Conservation (phyloP, 352 stramenopile genomes). For the Lagenidium sp. region DNA sequence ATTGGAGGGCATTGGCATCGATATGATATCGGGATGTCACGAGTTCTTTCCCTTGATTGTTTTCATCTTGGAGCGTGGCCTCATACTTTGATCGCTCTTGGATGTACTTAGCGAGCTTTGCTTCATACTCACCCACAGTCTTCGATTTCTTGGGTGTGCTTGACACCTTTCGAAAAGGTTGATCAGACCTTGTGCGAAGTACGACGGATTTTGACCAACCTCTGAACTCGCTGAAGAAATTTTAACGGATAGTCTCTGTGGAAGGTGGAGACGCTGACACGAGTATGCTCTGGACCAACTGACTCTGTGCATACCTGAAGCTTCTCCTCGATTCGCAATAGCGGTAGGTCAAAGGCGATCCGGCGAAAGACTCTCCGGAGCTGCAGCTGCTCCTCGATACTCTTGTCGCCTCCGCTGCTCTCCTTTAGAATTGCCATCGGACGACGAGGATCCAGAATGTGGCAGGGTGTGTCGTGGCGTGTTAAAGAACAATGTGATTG, state of each 20-base stretch:
- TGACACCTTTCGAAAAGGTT: background rate
- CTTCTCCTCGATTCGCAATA: conserved; percentile 49
- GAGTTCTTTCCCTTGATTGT: conserved; percentile 39
- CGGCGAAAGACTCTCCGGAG: conserved; percentile 60
- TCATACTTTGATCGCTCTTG: conserved; percentile 36
- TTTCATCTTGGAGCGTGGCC: conserved; percentile 44
- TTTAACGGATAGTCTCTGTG: background rate
- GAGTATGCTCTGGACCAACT: too few species aligned
- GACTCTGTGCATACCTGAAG: conserved; percentile 32
- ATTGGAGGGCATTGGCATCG: conserved; percentile 25
- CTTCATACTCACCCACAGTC: conserved; percentile 21
- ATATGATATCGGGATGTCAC: conserved; percentile 46
- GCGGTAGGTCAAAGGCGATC: conserved; percentile 53
- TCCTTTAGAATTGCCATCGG: conserved; percentile 11
- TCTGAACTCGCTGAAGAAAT: too few species aligned
- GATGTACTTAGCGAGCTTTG: conserved; percentile 26
- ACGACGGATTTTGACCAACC: too few species aligned
- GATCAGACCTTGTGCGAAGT: too few species aligned
- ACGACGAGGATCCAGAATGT: too few species aligned
- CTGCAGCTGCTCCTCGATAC: conserved; percentile 73
- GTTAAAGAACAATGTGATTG: too few species aligned
- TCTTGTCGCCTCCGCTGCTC: conserved; percentile 18
- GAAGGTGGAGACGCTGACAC: too few species aligned
- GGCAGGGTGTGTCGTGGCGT: too few species aligned
- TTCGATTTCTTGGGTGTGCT: conserved; percentile 7